These are phyloP conservation scores for Boletus mariae DNA, from an alignment of 1,284 basidiomycete species.

Conservation along the genomic window DNA sequence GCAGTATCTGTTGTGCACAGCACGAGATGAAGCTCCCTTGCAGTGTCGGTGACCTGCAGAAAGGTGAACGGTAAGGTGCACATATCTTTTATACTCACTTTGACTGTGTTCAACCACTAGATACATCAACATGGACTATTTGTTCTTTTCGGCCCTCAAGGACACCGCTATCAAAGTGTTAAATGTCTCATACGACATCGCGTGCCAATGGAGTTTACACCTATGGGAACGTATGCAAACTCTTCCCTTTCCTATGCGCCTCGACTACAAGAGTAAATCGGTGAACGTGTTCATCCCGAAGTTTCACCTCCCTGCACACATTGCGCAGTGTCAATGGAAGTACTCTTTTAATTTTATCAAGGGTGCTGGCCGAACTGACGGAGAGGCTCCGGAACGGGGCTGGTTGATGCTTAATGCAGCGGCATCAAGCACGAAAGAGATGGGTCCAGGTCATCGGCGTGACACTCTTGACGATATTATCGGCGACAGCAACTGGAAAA, in stretches of 20 bases:
- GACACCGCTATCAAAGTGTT: neutral
- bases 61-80: neutral
- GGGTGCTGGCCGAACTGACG: constrained; percentile 3
- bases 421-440: constrained; percentile 13
- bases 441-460: constrained; percentile 6
- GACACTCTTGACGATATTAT: constrained; percentile 9
- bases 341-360: constrained; percentile 8
- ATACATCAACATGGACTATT: neutral
- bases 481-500: constrained; percentile 8
- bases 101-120: neutral
- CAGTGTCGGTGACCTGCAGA: neutral
- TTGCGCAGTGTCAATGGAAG: constrained; percentile 10
- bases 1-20: neutral
- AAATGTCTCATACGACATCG: neutral
- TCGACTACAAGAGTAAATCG: neutral
- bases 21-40: neutral
- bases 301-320: constrained; percentile 12
- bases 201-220: neutral
- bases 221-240: neutral
- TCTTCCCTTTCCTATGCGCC: neutral
- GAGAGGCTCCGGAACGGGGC: constrained; percentile 6
- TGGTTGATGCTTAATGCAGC: constrained; percentile 1
- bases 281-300: constrained; percentile 6
- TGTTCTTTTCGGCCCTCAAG: neutral
- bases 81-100: no score